Base-by-base conservation (phyloP, 768 basidiomycete species). In the Russula brevipes region DNA sequence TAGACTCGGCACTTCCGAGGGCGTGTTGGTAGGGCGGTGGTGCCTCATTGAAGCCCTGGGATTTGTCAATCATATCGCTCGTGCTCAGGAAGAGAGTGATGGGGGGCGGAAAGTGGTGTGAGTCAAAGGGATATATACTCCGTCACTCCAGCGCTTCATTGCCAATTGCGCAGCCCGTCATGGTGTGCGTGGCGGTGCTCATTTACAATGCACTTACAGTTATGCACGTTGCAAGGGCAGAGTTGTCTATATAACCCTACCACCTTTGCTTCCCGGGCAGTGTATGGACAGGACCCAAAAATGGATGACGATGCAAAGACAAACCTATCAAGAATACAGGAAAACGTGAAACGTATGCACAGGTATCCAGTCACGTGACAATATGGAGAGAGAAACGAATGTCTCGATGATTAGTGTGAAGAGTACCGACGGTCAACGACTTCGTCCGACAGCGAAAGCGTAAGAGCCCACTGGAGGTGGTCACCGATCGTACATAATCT, bases 51-150 rank as follows among this genome's bases (percentile, higher is more conserved):
- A 59, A 59, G 24, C n/a, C 36, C 38, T 57, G 33, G 5, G 64
- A 59, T 35, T 66, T 66, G 45, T 66, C 62, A 30, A 66, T 66
- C 65, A 66, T 66, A 42, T 50, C 24, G 24, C 17, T 35, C n/a
- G 11, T 36, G 8, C 49, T 4, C 12, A 4, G 51, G 31, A 19
- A n/a, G 31, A 12, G 55, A 19, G 11, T 35, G 51, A 12, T 36
- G 47, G 44, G 6, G 24, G 41, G 41, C 16, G 4, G 41, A 42
- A 12, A 16, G 52, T 12, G 14, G 11, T 24, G 41, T 24, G 12
- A 5, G 46, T 42, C 11, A 36, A 36, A 55, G 1, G 9, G 39
- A 30, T 30, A 49, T 30, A 16, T 24, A 24, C 24, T 24, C 24
- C 24, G 24, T 24, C 24, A 24, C 24, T 24, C 24, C 24, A 24